These are phyloP conservation scores for Aspergillus arachidicola DNA, from an alignment of 2,329 filamentous ascomycete species.

Conservation along the genomic window DNA sequence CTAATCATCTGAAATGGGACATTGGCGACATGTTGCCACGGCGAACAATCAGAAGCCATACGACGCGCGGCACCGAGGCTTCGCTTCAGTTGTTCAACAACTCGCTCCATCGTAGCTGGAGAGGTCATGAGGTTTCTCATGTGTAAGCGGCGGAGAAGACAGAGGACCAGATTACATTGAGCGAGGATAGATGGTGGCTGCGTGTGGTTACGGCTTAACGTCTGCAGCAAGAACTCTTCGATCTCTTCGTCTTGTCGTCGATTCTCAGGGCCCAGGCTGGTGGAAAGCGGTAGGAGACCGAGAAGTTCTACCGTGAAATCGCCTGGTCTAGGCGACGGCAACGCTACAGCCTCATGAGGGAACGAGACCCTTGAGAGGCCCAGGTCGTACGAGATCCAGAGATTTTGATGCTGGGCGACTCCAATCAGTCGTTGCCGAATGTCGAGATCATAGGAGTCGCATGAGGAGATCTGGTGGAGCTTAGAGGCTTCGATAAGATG, in stretches of 20 bases:
- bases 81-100: slow-evolving; percentile 47
- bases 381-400: slow-evolving; percentile 61
- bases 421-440: slow-evolving; percentile 47
- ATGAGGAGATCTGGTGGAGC: slow-evolving; percentile 21
- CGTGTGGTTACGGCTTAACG: slow-evolving; percentile 44
- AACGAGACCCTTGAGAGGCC: slow-evolving; percentile 56
- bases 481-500: slow-evolving; percentile 58
- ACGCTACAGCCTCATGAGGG: slow-evolving; percentile 37
- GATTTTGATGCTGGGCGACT: slow-evolving; percentile 59
- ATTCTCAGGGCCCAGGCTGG: slow-evolving; percentile 54
- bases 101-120: slow-evolving; percentile 43
- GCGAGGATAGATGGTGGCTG: slow-evolving; percentile 51
- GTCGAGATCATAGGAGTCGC: slow-evolving; percentile 32
- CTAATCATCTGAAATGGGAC: slow-evolving; percentile 62
- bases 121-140: slow-evolving; percentile 51
- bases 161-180: slow-evolving; percentile 58
- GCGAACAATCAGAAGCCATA: slow-evolving; percentile 47
- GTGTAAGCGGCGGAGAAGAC: slow-evolving; percentile 56
- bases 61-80: slow-evolving; percentile 50
- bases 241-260: slow-evolving; percentile 46
- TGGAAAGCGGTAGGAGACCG: slow-evolving; percentile 54
- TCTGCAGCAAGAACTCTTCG: slow-evolving; percentile 39
- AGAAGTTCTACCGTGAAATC: slow-evolving; percentile 56
- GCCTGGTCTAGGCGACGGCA: slow-evolving; percentile 42
- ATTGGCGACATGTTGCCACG: slow-evolving; percentile 63